Evolutionary conservation across 106 monocot species (phyloP).

Genomic region (Dendrobium nobile): DNA sequence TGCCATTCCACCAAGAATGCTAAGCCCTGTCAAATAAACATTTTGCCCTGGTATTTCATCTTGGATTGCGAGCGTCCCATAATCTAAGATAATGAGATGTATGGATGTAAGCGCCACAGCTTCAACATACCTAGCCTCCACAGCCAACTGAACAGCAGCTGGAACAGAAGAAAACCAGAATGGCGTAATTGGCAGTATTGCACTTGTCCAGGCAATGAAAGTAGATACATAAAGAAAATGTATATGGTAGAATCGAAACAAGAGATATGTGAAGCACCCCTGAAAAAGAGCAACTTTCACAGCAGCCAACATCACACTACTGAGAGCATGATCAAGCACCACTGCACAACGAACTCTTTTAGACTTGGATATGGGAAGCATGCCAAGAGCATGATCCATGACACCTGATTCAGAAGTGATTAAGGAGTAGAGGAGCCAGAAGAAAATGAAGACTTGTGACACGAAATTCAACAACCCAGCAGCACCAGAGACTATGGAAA

Average conservation of each 20-base stretch:
- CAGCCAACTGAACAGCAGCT: conserved; percentile 28
- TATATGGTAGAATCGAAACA: conserved; percentile 36
- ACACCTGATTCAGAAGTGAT: conserved; percentile 43
- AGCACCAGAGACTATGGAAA: conserved; percentile 40
- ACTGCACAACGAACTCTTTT: conserved; percentile 26
- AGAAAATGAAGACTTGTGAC: conserved; percentile 36
- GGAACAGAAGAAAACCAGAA: conserved; percentile 42
- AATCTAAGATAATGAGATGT: conserved; percentile 36
- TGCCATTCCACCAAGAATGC: conserved; percentile 49
- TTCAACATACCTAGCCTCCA: conserved; percentile 32
- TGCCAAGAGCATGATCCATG: conserved; percentile 31
- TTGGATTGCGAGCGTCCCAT: conserved; percentile 32
- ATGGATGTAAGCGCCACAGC: conserved; percentile 22
- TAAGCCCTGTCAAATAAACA: conserved; percentile 47
- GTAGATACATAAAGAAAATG: conserved; percentile 50
- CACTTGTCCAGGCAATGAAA: conserved; percentile 26
- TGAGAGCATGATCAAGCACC: conserved; percentile 38
- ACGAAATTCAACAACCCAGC: conserved; percentile 35
- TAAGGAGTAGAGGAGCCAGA: conserved; percentile 46
- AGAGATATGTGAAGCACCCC: conserved; percentile 38
- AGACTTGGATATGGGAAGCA: conserved; percentile 34
- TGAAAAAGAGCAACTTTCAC: conserved; percentile 48
- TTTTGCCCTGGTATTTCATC: conserved; percentile 34
- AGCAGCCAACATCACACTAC: conserved; percentile 32
- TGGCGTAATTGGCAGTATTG: conserved; percentile 29